Conservation (phyloP, 257 asterid species). For the Verbena officinalis region DNA sequence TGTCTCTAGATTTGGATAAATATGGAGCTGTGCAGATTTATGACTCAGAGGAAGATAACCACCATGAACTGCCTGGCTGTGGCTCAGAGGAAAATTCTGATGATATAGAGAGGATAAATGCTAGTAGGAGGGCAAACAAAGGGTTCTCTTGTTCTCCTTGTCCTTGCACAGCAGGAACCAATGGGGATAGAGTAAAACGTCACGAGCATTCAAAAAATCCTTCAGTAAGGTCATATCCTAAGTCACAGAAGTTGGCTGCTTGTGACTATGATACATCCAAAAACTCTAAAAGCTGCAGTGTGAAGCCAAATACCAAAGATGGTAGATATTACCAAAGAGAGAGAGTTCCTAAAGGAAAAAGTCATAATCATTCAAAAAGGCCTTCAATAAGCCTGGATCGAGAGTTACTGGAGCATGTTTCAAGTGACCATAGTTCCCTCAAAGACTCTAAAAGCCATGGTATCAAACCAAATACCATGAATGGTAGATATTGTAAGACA, state of each 20-base stretch:
- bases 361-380: slow-evolving; percentile 28
- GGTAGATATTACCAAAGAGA: neutral
- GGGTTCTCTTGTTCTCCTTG: slow-evolving; percentile 39
- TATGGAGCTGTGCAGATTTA: slow-evolving; percentile 43
- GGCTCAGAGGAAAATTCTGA: slow-evolving; percentile 45
- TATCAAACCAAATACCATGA: slow-evolving; percentile 26
- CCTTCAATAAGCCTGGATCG: slow-evolving; percentile 25
- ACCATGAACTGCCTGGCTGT: slow-evolving; percentile 36
- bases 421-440: slow-evolving; percentile 29
- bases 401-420: slow-evolving; percentile 27
- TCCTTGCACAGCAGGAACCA: slow-evolving; percentile 27
- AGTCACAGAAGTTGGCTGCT: slow-evolving; percentile 23
- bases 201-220: slow-evolving; percentile 24
- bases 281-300: slow-evolving; percentile 25
- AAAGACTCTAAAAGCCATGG: slow-evolving; percentile 27
- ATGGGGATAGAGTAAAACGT: slow-evolving; percentile 29
- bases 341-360: slow-evolving; percentile 11
- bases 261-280: slow-evolving; percentile 31
- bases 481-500: slow-evolving; percentile 31
- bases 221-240: slow-evolving; percentile 29
- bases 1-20: slow-evolving; percentile 39
- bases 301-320: slow-evolving; percentile 28
- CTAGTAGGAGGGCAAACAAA: slow-evolving; percentile 26
- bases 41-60: slow-evolving; percentile 43
- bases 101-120: slow-evolving; percentile 32